Evolutionary conservation across 2,329 filamentous ascomycete genomes (phyloP).

Genomic region (Blastomyces percursus): DNA sequence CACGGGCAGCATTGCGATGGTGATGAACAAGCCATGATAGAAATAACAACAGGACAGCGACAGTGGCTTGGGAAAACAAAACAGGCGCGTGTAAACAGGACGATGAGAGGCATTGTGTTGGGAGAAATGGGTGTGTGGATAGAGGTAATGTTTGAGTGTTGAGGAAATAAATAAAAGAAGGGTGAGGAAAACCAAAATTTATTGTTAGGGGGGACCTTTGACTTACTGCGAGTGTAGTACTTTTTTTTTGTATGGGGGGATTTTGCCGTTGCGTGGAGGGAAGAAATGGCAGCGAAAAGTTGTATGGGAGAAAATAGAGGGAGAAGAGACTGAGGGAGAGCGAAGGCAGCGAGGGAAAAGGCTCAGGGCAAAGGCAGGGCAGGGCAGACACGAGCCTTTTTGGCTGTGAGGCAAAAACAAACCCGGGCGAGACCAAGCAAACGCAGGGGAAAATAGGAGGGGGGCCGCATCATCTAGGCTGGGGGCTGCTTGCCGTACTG

Average conservation of each 20-base stretch:
- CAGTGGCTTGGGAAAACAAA: constrained; percentile 1
- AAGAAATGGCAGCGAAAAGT: constrained; percentile 21
- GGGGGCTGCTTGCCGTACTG: not conserved
- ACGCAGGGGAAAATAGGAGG: not conserved
- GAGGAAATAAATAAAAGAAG: constrained; percentile 9
- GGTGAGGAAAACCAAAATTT: constrained; percentile 17
- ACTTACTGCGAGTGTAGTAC: constrained; percentile 29
- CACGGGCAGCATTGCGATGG: not conserved
- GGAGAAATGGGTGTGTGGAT: not conserved
- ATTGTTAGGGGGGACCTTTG: constrained; percentile 22
- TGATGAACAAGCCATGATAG: not conserved
- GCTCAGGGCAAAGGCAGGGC: constrained; percentile 18
- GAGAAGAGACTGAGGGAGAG: constrained; percentile 25
- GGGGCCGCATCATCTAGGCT: not conserved
- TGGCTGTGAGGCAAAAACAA: not conserved
- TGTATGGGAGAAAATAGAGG: constrained; percentile 27
- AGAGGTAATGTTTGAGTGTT: constrained; percentile 2
- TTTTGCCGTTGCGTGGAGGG: constrained; percentile 16
- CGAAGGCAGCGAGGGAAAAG: constrained; percentile 21
- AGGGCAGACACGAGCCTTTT: constrained; percentile 13
- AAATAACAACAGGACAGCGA: not conserved
- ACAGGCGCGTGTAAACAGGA: constrained; percentile 1
- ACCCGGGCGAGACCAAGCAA: not conserved
- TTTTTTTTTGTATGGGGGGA: constrained; percentile 28
- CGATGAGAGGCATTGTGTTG: not conserved